These are phyloP conservation scores for Trifolium dubium DNA, from an alignment of 306 rosid genomes.

Conservation along the genomic window DNA sequence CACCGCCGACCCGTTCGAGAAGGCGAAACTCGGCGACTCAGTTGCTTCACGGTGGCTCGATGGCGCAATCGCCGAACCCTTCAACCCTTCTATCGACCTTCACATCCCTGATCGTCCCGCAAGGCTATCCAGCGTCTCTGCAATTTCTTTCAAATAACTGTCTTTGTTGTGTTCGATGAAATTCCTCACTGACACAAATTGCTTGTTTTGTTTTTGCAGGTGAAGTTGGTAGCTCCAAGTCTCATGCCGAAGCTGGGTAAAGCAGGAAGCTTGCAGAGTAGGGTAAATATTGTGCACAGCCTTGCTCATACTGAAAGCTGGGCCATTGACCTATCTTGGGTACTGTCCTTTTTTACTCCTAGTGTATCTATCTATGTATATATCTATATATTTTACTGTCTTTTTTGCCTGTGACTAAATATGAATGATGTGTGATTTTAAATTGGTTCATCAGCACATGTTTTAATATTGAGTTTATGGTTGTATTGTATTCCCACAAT, in stretches of 20 bases:
- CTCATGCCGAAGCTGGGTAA: constrained; percentile 94
- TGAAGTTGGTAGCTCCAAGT: constrained; percentile 72
- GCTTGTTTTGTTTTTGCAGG: constrained; percentile 46
- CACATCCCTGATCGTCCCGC: constrained; percentile 80
- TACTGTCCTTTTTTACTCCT: constrained; percentile 29
- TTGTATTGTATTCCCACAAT: background rate
- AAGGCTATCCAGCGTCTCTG: constrained; percentile 61
- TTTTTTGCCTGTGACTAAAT: background rate
- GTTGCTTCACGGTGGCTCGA: constrained; percentile 77
- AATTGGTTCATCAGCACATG: background rate
- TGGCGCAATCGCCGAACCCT: constrained; percentile 59
- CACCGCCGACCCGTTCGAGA: constrained; percentile 82
- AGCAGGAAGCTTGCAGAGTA: constrained; percentile 92
- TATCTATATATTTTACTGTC: too few species aligned
- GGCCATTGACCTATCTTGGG: constrained; percentile 96
- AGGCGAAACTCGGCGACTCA: constrained; percentile 71
- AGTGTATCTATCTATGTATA: background rate
- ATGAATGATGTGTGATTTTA: background rate
- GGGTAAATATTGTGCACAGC: constrained; percentile 85
- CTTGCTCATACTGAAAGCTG: constrained; percentile 89
- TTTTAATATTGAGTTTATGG: background rate
- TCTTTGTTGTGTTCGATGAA: constrained; percentile 42
- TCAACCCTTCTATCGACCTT: constrained; percentile 51
- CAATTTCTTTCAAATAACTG: background rate
- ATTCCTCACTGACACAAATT: constrained; percentile 31